Conservation (phyloP, 352 stramenopile genomes). For the Phytophthora lateralis region DNA sequence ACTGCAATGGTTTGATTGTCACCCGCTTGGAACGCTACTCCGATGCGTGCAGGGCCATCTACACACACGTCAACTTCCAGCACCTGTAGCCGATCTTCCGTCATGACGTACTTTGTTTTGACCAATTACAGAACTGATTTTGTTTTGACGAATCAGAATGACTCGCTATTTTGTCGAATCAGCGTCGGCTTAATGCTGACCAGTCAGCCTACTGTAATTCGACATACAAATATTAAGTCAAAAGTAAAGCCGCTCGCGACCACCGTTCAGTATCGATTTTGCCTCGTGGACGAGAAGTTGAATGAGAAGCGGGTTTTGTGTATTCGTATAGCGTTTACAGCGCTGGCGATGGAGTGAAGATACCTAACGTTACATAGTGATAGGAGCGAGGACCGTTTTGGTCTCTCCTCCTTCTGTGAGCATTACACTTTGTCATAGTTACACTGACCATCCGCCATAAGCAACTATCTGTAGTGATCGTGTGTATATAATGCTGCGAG, state of each 20-base stretch:
- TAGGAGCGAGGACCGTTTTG: constrained; percentile 55
- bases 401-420: constrained; percentile 57
- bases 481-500: not conserved
- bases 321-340: constrained; percentile 5
- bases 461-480: constrained; percentile 1
- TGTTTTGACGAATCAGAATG: constrained; percentile 11
- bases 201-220: constrained; percentile 5
- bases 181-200: constrained; percentile 10
- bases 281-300: constrained; percentile 4
- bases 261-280: constrained; percentile 24
- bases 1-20: constrained; percentile 41
- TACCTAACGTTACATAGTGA: constrained; percentile 48
- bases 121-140: not conserved
- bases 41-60: constrained; percentile 1
- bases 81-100: constrained; percentile 28
- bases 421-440: constrained; percentile 74
- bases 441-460: constrained; percentile 65
- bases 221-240: constrained; percentile 15
- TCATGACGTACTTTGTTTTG: constrained; percentile 2
- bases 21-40: not conserved
- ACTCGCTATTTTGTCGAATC: not conserved
- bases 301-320: not conserved
- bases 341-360: constrained; percentile 58
- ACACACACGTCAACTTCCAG: constrained; percentile 31
- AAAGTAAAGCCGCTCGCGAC: not conserved